These are phyloP conservation scores for Yamadazyma triangularis DNA, from an alignment of 1,139 yeast genomes.

Conservation along the genomic window DNA sequence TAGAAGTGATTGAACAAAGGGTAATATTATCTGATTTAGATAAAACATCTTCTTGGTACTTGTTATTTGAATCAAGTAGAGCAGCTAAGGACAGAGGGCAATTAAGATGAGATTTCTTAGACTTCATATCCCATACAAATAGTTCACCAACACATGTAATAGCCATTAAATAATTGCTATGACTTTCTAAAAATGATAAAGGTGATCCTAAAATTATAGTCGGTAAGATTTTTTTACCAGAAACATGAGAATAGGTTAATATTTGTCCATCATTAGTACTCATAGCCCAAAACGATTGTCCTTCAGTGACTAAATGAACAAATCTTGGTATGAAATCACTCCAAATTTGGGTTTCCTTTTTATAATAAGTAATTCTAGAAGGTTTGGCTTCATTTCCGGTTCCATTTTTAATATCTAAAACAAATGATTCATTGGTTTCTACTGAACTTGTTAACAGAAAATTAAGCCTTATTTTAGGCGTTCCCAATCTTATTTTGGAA, in stretches of 20 bases:
- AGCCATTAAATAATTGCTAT: conserved; percentile 53
- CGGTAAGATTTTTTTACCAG: conserved; percentile 49
- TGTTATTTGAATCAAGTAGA: conserved; percentile 51
- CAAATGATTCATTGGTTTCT: conserved; percentile 18
- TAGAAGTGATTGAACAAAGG: conserved; percentile 70
- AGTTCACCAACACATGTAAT: conserved; percentile 80
- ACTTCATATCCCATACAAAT: conserved; percentile 69
- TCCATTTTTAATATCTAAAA: conserved; percentile 48
- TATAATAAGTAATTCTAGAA: conserved; percentile 39
- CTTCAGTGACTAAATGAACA: conserved; percentile 44
- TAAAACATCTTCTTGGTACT: conserved; percentile 62
- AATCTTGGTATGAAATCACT: conserved; percentile 49
- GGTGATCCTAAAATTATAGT: conserved; percentile 52
- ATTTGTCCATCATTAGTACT: conserved; percentile 50
- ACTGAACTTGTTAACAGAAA: conserved; percentile 37
- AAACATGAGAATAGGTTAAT: conserved; percentile 40
- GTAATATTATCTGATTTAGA: conserved; percentile 81
- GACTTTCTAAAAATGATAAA: conserved; percentile 49
- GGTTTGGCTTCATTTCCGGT: conserved; percentile 54
- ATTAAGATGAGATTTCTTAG: conserved; percentile 46
- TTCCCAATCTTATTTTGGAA: conserved; percentile 73
- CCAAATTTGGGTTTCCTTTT: conserved; percentile 47
- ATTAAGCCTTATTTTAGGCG: conserved; percentile 67
- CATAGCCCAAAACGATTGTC: conserved; percentile 44
- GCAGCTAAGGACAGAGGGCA: conserved; percentile 48